Base-by-base conservation (phyloP, 1,284 basidiomycete genomes). In the Irpex sp. region DNA sequence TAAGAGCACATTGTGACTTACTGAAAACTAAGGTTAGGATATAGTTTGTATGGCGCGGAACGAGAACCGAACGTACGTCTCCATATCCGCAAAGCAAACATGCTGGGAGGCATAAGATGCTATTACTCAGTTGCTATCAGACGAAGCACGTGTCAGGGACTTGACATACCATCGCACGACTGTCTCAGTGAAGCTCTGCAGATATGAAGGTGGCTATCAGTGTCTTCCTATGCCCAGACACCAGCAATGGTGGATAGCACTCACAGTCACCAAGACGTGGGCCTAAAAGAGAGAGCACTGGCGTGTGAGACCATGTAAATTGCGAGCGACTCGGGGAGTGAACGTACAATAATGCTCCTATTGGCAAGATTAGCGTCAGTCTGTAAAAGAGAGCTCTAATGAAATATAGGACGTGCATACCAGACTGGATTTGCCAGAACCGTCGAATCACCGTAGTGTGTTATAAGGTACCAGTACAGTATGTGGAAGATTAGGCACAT, bases 401-500 rank as follows among this genome's bases (percentile, higher is more conserved):
- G n/a, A 21, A 39, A 61, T 19, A 42, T 9, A 12, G 19, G 19
- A 71, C 79, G 47, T 33, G 28, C 28, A 33, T 57, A 83, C 83
- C 83, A 85, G 5, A 79, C 72, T 0, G 79, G 79, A 21, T 66
- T 64, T 10, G 65, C n/a, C 28, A 84, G 71, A 4, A 80, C 76
- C 4, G 70, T 4, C 4, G 77, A 76, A 61, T 80, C 78, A 59
- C 77, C 64, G 65, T 76, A 84, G 68, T 84, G 83, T 35, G 69
- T 71, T 36, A 85, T 79, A 55, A 83, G 75, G 63, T 85, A 85
- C 64, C 74, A 75, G 63, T 84, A 85, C 61, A 83, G 71, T 65
- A 82, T 75, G 66, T 85, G 81, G 55, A 74, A 72, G 56, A 78
- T 79, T 56, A 84, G 67, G 19, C 71, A 72, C 0, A 78, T 77